Evolutionary conservation across 176 grass and related monocot genomes (phyloP), one percentile per base, ranked within the genome.

Genomic region (Oryza rufipogon): DNA sequence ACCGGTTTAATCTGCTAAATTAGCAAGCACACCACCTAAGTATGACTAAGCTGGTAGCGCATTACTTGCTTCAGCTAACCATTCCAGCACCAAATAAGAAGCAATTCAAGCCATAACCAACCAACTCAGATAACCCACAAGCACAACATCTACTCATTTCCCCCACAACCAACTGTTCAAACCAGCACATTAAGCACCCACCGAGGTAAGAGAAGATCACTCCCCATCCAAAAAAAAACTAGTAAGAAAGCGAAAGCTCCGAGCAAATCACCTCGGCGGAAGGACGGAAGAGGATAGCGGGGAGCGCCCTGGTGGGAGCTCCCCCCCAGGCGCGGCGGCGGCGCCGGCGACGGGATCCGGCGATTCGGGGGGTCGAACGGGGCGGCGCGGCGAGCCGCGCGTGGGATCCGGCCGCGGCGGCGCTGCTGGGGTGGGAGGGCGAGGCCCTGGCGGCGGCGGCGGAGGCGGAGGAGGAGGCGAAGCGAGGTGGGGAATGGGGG

Each of bases 381-480:
- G 71, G 68, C 72, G 66, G 48, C 7, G 71, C 54, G 48, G 74
- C 67, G 72, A 56, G 66, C 44, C 1, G 42, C 60, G 41, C 34
- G 51, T 2, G 80, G 84, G 92, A 94, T 94, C 90, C 87, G 76
- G 68, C 73, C 73, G 87, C 56, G 63, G 64, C 4, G 64, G 74
- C 3, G 70, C 17, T 39, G 71, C 66, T 26, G 60, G 66, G 83
- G 75, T 74, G 83, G 70, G 39, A 41, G 7, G 54, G 54, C 1
- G 54, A n/a, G 19, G 82, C 82, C 52, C 80, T 70, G 78, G 82
- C 23, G 66, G 60, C 48, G 22, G 72, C 58, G 79, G 47, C 9
- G 70, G 85, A 54, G 66, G 82, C 34, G 34, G 34, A 36, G 4
- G 34, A 3, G 34, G 34, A 36, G 34, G 36, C 36, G 68, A 66